Conservation (phyloP, 148 eudicot species). For the Amaranthus hypochondriacus region DNA sequence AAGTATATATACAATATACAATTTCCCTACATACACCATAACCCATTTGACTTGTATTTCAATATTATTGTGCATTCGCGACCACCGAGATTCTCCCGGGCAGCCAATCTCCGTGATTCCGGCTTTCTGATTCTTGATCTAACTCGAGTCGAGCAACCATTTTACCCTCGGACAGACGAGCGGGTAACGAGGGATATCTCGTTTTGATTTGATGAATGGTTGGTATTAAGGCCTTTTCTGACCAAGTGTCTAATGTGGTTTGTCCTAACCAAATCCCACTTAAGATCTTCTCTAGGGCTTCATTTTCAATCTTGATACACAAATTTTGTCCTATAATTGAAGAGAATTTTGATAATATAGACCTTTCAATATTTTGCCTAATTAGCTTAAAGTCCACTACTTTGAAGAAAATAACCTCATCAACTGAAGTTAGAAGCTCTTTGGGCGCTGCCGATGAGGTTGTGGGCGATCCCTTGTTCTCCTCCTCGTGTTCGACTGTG, state of each 20-base stretch:
- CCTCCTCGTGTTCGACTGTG: conserved; percentile 29
- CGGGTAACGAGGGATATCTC: conserved; percentile 21
- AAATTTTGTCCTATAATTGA: conserved; percentile 38
- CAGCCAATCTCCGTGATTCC: conserved; percentile 51
- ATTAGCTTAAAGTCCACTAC: conserved; percentile 48
- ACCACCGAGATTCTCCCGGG: conserved; percentile 46
- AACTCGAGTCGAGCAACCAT: conserved; percentile 45
- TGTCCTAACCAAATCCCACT: conserved; percentile 75
- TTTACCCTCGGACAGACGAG: conserved; percentile 12
- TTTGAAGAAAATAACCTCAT: conserved; percentile 64
- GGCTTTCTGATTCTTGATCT: conserved; percentile 31
- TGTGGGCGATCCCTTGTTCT: conserved; percentile 35
- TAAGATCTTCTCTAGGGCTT: conserved; percentile 66
- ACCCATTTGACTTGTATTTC: too few relatives aligned
- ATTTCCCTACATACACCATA: conserved; percentile 22
- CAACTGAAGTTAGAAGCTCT: conserved; percentile 50
- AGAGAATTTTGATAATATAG: conserved; percentile 40
- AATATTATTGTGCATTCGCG: conserved; percentile 22
- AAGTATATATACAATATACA: conserved; percentile 25
- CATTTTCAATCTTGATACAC: conserved; percentile 47
- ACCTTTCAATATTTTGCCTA: conserved; percentile 45
- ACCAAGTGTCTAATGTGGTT: conserved; percentile 61
- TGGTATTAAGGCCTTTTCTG: conserved; percentile 46
- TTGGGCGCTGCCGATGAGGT: conserved; percentile 39
- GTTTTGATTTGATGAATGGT: conserved; percentile 46